Conservation (phyloP, 2,329 filamentous ascomycete genomes). For the Fusarium verrucosum region DNA sequence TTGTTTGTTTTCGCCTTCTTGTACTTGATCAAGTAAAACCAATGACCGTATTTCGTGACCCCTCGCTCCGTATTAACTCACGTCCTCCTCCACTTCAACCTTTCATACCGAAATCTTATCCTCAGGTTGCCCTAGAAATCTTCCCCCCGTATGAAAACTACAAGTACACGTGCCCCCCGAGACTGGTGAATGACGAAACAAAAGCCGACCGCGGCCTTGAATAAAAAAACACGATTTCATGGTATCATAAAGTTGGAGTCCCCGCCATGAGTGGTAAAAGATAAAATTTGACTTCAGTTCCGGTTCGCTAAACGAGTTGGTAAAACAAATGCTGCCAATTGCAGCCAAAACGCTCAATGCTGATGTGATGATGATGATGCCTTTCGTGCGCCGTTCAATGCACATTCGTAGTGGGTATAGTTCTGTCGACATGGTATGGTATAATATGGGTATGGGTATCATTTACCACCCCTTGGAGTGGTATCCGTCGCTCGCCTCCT, state of each 20-base stretch:
- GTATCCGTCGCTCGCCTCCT: slow-evolving; percentile 69
- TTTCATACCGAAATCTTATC: slow-evolving; percentile 28
- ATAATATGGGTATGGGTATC: slow-evolving; percentile 31
- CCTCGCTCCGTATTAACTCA: slow-evolving; percentile 9
- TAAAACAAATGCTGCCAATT: slow-evolving; percentile 39
- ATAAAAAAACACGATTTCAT: slow-evolving; percentile 40
- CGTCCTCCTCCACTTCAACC: slow-evolving; percentile 1
- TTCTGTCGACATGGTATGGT: slow-evolving; percentile 24
- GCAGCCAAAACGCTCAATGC: slow-evolving; percentile 45
- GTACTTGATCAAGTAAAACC: slow-evolving; percentile 22
- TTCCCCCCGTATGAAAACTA: slow-evolving; percentile 31
- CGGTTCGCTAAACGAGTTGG: slow-evolving; percentile 32
- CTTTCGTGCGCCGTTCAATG: slow-evolving; percentile 45
- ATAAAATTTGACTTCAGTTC: slow-evolving; percentile 27
- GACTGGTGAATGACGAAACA: slow-evolving; percentile 35
- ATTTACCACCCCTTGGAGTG: slow-evolving; percentile 56
- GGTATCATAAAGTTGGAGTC: slow-evolving; percentile 46
- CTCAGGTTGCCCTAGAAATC: slow-evolving; percentile 43
- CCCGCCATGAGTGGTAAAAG: slow-evolving; percentile 39
- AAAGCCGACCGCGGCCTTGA: slow-evolving; percentile 28
- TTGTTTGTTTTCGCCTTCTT: slow-evolving; percentile 33
- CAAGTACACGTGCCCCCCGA: slow-evolving; percentile 44
- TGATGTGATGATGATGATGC: slow-evolving; percentile 44
- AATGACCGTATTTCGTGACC: slow-evolving; percentile 18
- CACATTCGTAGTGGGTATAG: slow-evolving; percentile 43